These are phyloP conservation scores for Backusella luteola DNA, from an alignment of 192 early-diverging fungal species.

Conservation along the genomic window DNA sequence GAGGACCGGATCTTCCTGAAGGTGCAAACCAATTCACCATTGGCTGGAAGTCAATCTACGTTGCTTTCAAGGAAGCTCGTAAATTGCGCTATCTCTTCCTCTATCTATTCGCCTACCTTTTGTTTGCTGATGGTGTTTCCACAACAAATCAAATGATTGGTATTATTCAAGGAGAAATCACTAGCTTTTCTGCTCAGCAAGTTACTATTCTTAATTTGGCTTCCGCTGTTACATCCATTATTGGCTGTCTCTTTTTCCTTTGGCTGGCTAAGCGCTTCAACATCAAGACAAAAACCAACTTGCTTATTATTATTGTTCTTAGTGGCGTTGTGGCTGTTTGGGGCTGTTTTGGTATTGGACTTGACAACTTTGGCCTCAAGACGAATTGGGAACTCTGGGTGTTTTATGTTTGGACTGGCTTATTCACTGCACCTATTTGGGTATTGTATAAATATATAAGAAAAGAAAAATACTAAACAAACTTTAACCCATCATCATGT, in stretches of 20 bases:
- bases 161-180: constrained; percentile 61
- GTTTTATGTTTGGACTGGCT: constrained; percentile 56
- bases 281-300: constrained; percentile 47
- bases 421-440: constrained; percentile 59
- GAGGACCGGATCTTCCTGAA: constrained; percentile 23
- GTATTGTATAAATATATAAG: background rate
- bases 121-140: constrained; percentile 64
- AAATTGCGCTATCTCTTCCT: constrained; percentile 55
- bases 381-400: constrained; percentile 57
- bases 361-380: constrained; percentile 49
- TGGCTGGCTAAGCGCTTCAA: constrained; percentile 51
- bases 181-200: constrained; percentile 44
- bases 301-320: constrained; percentile 49
- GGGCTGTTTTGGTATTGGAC: constrained; percentile 60
- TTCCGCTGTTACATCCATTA: constrained; percentile 47
- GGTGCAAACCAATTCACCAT: constrained; percentile 27
- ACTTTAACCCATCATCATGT: background rate
- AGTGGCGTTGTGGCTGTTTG: constrained; percentile 59
- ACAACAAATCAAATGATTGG: constrained; percentile 54
- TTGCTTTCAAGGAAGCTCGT: constrained; percentile 36
- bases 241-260: constrained; percentile 56
- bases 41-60: constrained; percentile 33
- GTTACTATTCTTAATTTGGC: constrained; percentile 58
- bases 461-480: background rate
- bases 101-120: constrained; percentile 70